phyloP scores from a whole-genome alignment of 768 basidiomycete genomes.

The Russula earlei region DNA sequence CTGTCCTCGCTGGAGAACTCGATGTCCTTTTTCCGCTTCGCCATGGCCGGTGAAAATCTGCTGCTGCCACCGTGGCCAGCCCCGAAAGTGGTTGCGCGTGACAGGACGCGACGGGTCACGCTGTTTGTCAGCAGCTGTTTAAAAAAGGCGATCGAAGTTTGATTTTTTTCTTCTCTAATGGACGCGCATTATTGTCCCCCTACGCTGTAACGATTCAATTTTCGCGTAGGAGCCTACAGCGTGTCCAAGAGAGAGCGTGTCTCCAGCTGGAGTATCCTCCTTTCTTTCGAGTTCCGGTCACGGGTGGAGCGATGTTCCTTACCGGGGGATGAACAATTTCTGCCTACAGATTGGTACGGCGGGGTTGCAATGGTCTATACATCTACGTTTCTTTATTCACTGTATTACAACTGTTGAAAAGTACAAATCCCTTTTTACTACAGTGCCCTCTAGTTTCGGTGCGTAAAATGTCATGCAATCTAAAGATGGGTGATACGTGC shows the following conservation, averaged over 20 bases:
- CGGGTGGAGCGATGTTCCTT: constrained; percentile 31
- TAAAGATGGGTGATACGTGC: not conserved
- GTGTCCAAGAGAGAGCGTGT: constrained; percentile 26
- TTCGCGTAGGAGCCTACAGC: constrained; percentile 35
- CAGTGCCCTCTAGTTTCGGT: not conserved
- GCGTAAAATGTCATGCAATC: not conserved
- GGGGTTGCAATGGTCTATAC: not conserved
- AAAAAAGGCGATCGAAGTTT: not conserved
- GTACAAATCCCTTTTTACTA: not conserved
- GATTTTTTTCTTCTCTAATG: constrained; percentile 19
- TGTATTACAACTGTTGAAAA: not conserved
- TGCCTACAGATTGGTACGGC: not conserved
- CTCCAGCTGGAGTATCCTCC: constrained; percentile 31
- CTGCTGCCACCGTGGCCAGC: too few species aligned
- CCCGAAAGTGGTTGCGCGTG: too few species aligned
- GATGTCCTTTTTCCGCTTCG: not conserved
- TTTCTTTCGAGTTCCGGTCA: constrained; percentile 20
- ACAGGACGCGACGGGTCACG: too few species aligned
- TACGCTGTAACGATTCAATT: constrained; percentile 22
- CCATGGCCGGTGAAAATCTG: constrained; percentile 1
- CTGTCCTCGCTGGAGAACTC: constrained; percentile 1
- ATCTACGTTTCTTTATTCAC: not conserved
- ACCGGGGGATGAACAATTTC: constrained; percentile 30
- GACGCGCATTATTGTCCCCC: constrained; percentile 35
- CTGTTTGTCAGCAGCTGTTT: too few species aligned